Conservation (phyloP, 2,329 filamentous ascomycete species). For the Calonectria pseudoreteaudii region DNA sequence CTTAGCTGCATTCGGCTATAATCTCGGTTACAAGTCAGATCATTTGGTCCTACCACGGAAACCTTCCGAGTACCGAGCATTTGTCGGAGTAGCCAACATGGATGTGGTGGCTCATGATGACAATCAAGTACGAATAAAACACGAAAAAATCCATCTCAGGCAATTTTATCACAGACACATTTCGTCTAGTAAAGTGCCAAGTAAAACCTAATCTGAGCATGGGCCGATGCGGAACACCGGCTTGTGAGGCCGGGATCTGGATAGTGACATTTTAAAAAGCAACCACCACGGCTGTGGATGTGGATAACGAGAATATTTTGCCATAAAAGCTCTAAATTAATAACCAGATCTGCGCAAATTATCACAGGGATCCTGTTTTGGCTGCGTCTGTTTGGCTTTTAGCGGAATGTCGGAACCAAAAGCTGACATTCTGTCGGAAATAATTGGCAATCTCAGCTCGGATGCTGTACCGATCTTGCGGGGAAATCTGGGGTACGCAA, state of each 20-base stretch:
- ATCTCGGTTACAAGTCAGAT: not conserved
- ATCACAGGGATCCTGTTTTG: too few species aligned
- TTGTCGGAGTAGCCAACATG: not conserved
- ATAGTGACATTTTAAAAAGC: not conserved
- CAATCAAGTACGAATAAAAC: not conserved
- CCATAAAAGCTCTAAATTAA: not conserved
- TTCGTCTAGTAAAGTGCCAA: not conserved
- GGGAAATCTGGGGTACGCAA: constrained; percentile 18
- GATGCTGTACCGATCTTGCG: constrained; percentile 17
- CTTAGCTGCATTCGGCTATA: not conserved
- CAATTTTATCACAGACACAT: not conserved
- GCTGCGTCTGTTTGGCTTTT: not conserved
- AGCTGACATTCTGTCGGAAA: not conserved
- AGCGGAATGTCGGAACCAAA: constrained; percentile 7
- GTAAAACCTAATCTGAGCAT: not conserved
- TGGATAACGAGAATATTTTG: not conserved
- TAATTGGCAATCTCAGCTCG: not conserved
- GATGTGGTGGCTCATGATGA: not conserved
- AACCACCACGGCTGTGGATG: not conserved
- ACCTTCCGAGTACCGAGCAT: not conserved
- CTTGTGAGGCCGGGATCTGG: not conserved
- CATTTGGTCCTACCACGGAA: not conserved
- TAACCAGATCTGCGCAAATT: not conserved
- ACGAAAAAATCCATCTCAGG: not conserved
- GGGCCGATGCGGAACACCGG: not conserved